A percentile compares a stretch with the other conserved stretches of the same genome.
phyloP scores from a whole-genome alignment of 768 basidiomycete genomes.

The Rhizopogon roseolus region DNA sequence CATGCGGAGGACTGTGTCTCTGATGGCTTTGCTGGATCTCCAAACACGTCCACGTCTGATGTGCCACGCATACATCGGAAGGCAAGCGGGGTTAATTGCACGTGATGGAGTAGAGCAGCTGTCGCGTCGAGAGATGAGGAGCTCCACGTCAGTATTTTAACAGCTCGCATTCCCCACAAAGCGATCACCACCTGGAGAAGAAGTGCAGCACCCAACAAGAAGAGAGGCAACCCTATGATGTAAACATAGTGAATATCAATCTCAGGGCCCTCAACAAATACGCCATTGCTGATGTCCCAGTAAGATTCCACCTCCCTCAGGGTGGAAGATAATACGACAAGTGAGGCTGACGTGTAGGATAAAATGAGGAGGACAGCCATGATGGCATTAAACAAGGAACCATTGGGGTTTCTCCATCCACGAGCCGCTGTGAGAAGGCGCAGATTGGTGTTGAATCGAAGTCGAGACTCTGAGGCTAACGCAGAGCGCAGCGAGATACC shows the following conservation, averaged over 20 bases:
- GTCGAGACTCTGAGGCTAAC: slow-evolving; percentile 16
- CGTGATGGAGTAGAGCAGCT: slow-evolving; percentile 24
- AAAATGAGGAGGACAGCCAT: no score
- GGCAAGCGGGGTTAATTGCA: slow-evolving; percentile 21
- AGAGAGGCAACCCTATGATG: slow-evolving; percentile 21
- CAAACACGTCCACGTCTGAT: slow-evolving; percentile 7
- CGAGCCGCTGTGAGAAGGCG: no score
- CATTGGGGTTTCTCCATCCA: no score
- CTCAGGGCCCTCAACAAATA: no score
- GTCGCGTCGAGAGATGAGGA: slow-evolving; percentile 25
- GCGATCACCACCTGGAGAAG: slow-evolving; percentile 19
- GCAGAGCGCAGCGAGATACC: slow-evolving; percentile 21
- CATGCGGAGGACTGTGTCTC: slow-evolving; percentile 21
- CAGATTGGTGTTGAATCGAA: no score
- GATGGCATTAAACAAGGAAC: no score
- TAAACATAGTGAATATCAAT: background rate
- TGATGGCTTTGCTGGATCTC: slow-evolving; percentile 9
- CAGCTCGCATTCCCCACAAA: slow-evolving; percentile 14
- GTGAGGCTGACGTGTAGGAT: no score
- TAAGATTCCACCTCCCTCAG: no score
- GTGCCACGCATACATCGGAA: no score
- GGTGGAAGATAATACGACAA: no score
- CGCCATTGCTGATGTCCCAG: no score
- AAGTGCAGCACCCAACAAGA: slow-evolving; percentile 21
- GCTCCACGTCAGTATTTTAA: slow-evolving; percentile 26